Evolutionary conservation across 495 filamentous ascomycete species (phyloP).

Genomic region (Hamigera avellanea): DNA sequence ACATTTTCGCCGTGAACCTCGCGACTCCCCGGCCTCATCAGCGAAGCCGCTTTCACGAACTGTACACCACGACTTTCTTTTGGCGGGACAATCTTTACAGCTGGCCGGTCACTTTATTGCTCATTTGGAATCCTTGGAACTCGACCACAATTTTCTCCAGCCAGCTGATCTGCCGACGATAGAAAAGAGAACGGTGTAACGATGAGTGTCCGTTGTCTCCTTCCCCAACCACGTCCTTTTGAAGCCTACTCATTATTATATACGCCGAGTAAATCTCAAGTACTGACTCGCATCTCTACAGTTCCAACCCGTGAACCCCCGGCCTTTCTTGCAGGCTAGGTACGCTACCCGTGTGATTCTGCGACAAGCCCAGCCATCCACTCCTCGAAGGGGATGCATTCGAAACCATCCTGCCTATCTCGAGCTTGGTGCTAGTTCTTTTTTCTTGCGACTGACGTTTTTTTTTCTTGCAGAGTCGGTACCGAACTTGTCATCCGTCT

Average conservation of each 20-base stretch:
- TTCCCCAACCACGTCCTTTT: neutral
- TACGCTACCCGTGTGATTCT: conserved; percentile 32
- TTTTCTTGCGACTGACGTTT: no score
- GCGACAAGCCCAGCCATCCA: neutral
- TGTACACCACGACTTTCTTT: no score
- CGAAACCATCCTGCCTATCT: no score
- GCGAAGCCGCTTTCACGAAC: no score
- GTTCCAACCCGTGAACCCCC: conserved; percentile 83
- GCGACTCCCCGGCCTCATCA: no score
- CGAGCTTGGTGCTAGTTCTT: no score
- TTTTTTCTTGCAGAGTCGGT: conserved; percentile 53
- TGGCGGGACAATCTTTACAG: no score
- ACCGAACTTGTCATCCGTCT: conserved; percentile 81
- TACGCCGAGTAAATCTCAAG: no score
- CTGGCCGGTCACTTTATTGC: conserved; percentile 2
- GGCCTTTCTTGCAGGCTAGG: conserved; percentile 79
- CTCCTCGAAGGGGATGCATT: neutral
- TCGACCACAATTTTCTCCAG: neutral
- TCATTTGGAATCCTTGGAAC: neutral
- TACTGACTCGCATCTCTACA: no score
- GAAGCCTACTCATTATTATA: no score
- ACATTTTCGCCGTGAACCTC: neutral
- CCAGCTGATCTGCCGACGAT: neutral
- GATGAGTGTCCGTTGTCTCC: conserved; percentile 30
- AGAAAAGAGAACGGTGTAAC: conserved; percentile 1